Percentiles rank a stretch among this genome's conserved stretches.
Evolutionary conservation across 352 stramenopile species (phyloP).

Genomic region (Pythium volutum): DNA sequence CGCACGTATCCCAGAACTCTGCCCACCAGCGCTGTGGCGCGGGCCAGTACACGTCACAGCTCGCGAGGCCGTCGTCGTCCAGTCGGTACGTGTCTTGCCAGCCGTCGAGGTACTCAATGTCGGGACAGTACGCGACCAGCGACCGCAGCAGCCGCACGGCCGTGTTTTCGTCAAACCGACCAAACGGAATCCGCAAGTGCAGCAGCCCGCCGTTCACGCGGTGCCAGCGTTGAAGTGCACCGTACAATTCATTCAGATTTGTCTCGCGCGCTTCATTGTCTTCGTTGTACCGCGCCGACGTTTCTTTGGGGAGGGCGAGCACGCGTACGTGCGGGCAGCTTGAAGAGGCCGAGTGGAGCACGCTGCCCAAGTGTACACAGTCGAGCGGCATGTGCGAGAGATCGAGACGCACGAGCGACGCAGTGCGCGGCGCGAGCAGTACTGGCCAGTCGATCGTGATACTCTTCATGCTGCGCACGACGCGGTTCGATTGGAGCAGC

Average conservation of each 20-base stretch:
- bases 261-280: constrained; percentile 5
- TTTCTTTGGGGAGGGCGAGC: constrained; percentile 2
- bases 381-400: constrained; percentile 11
- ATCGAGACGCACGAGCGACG: constrained; percentile 12
- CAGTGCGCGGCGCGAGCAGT: constrained; percentile 7
- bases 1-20: constrained; percentile 4
- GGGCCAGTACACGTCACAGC: constrained; percentile 15
- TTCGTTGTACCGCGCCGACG: constrained; percentile 7
- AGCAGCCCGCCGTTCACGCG: constrained; percentile 8
- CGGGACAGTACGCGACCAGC: constrained; percentile 11
- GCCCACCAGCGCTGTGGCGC: constrained; percentile 1
- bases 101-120: constrained; percentile 15
- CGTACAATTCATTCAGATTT: constrained; percentile 18
- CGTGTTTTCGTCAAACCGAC: constrained; percentile 18
- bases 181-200: constrained; percentile 16
- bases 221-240: constrained; percentile 13
- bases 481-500: neutral
- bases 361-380: constrained; percentile 7
- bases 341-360: neutral
- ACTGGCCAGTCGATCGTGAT: constrained; percentile 4
- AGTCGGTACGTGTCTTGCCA: constrained; percentile 17
- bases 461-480: constrained; percentile 7
- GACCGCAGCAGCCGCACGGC: constrained; percentile 9
- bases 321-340: constrained; percentile 6
- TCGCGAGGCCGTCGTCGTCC: neutral